A percentile compares a stretch with the other conserved stretches of the same genome.
These are phyloP conservation scores for Albizia julibrissin DNA, from an alignment of 306 rosid genomes.

Conservation along the genomic window DNA sequence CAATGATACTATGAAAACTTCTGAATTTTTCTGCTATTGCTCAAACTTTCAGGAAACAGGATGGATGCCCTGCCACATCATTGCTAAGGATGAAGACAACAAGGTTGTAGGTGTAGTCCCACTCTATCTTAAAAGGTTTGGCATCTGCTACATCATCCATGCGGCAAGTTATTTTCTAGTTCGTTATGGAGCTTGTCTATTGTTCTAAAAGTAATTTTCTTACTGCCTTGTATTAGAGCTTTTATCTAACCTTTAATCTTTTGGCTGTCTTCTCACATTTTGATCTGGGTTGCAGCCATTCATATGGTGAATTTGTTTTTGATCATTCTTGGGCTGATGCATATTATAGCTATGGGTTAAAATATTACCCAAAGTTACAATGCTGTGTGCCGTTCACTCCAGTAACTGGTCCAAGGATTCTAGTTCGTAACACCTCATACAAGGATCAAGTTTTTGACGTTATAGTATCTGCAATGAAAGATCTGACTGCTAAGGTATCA, in stretches of 20 bases:
- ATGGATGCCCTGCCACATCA: slow-evolving; percentile 77
- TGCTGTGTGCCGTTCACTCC: slow-evolving; percentile 95
- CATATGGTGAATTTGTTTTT: slow-evolving; percentile 94
- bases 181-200: slow-evolving; percentile 15
- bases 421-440: slow-evolving; percentile 61
- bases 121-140: slow-evolving; percentile 79
- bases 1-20: background rate
- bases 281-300: slow-evolving; percentile 62
- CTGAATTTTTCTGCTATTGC: background rate
- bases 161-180: slow-evolving; percentile 20
- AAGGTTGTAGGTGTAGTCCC: slow-evolving; percentile 74
- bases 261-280: slow-evolving; percentile 6
- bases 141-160: slow-evolving; percentile 23
- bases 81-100: slow-evolving; percentile 62
- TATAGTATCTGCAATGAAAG: slow-evolving; percentile 66
- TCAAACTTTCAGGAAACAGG: slow-evolving; percentile 67
- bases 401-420: slow-evolving; percentile 89
- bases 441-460: slow-evolving; percentile 69
- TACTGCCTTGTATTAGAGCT: background rate
- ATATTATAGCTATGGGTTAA: slow-evolving; percentile 65
- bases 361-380: slow-evolving; percentile 88
- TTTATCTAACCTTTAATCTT: background rate
- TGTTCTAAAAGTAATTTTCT: slow-evolving; percentile 7
- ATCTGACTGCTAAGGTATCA: slow-evolving; percentile 67
- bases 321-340: slow-evolving; percentile 99